These are phyloP conservation scores for Saccharomyces hybrid DNA, from an alignment of 1,139 yeast genomes.

Conservation along the genomic window DNA sequence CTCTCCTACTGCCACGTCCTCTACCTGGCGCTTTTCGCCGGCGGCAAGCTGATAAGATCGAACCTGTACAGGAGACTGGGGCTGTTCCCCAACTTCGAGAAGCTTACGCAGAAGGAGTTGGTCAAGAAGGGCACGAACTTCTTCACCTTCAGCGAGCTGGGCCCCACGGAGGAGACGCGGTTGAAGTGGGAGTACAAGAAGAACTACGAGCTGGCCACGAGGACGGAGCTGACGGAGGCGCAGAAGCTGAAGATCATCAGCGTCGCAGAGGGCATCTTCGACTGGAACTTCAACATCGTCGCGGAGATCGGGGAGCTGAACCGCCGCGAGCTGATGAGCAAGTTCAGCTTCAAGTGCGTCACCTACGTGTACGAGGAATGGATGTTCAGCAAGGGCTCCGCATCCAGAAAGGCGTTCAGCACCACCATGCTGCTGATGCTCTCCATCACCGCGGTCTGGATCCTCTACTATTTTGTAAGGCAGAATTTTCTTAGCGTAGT, in stretches of 20 bases:
- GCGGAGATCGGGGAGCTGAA: constrained; percentile 61
- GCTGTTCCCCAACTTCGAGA: constrained; percentile 64
- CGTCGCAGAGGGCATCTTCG: constrained; percentile 59
- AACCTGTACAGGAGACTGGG: constrained; percentile 60
- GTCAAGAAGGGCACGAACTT: constrained; percentile 56
- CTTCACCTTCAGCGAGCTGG: constrained; percentile 65
- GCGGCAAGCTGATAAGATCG: constrained; percentile 69
- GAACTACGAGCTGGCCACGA: constrained; percentile 68
- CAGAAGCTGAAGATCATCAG: constrained; percentile 64
- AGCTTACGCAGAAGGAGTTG: constrained; percentile 54
- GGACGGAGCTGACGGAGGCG: constrained; percentile 56
- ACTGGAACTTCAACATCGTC: constrained; percentile 52
- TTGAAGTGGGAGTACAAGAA: constrained; percentile 62
- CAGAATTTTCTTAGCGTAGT: not conserved
- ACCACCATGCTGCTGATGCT: constrained; percentile 11
- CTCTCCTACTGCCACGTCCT: constrained; percentile 82
- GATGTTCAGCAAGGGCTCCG: constrained; percentile 19
- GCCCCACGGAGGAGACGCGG: constrained; percentile 58
- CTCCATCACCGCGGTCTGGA: constrained; percentile 6
- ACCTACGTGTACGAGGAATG: constrained; percentile 31
- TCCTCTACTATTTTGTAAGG: constrained; percentile 12
- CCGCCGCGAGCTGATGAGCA: constrained; percentile 45
- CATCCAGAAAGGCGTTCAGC: constrained; percentile 14
- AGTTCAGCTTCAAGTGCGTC: constrained; percentile 48
- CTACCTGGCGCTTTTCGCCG: constrained; percentile 82